Evolutionary conservation across 805 yeast species (phyloP).

Genomic region (Hanseniaspora valbyensis): DNA sequence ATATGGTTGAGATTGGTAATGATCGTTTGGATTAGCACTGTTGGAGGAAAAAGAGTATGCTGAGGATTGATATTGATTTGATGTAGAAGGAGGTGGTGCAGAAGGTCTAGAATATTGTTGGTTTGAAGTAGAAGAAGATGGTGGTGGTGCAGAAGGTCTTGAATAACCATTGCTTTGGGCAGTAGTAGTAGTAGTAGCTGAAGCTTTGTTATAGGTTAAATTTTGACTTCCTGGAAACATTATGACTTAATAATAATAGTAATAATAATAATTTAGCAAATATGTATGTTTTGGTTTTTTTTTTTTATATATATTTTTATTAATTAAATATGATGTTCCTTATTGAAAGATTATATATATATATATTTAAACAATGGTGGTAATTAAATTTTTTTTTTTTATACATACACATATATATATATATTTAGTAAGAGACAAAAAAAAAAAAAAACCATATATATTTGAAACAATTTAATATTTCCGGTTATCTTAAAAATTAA

Average conservation of each 20-base stretch:
- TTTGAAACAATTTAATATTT: too few relatives aligned
- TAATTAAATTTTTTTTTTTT: too few relatives aligned
- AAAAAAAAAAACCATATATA: too few relatives aligned
- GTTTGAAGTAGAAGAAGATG: background rate
- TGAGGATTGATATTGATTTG: slow-evolving; percentile 15
- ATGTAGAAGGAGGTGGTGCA: background rate
- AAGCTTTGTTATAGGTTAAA: slow-evolving; percentile 25
- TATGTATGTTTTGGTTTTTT: background rate
- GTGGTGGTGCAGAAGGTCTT: slow-evolving; percentile 9
- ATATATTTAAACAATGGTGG: too few relatives aligned
- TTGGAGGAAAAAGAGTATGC: slow-evolving; percentile 19
- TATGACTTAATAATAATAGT: too few relatives aligned
- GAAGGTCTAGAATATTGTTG: slow-evolving; percentile 4
- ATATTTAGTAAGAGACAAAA: too few relatives aligned
- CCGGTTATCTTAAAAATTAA: too few relatives aligned
- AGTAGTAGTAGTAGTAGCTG: slow-evolving; percentile 19
- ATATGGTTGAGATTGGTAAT: slow-evolving; percentile 21
- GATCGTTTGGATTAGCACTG: slow-evolving; percentile 19
- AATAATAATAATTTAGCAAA: too few relatives aligned
- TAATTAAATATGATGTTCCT: background rate
- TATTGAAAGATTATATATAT: too few relatives aligned
- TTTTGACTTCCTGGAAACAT: slow-evolving; percentile 30
- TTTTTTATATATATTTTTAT: background rate
- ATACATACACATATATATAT: too few relatives aligned
- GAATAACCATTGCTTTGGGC: slow-evolving; percentile 13